Base-by-base conservation (phyloP, 306 rosid species). In the Prunus mume region DNA sequence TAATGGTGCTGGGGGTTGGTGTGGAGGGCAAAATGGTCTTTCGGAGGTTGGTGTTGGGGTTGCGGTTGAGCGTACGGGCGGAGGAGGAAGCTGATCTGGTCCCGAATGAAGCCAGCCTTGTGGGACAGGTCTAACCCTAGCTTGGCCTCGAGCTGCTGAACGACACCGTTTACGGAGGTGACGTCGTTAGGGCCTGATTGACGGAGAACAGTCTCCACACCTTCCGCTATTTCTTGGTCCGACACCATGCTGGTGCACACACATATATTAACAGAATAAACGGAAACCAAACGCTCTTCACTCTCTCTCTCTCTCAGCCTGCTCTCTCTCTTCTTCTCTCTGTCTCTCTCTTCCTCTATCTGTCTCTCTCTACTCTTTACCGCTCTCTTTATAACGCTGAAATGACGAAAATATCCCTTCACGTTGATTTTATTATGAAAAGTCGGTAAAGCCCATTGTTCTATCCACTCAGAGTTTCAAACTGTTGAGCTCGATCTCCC, bases 11-110 rank as follows among this genome's bases (percentile, higher is more conserved):
- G 72, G 24, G 14, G 6, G 27, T 20, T 27, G 69, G 61, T 57
- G 62, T 62, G 74, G 75, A 80, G 84, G 85, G 86, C 56, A 86
- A 84, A 87, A 80, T 84, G 84, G 90, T 84, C 88, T 74, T 57
- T 78, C 58, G 43, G 66, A 51, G 2, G 80, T 19, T 17, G 86
- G 71, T 54, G 75, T 50, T 81, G 81, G 3, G 32, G 64, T 38
- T 38, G 43, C 2, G 28, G 82, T 5, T 12, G 87, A 12, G 83
- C 79, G 27, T 85, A 88, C 8, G 91, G 60, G 13, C 89, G 89
- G 80, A 91, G 91, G 80, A 91, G 89, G 78, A 84, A 76, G 85
- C 70, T 84, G 90, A 91, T 89, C 87, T 89, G 93, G 88, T 91
- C 96, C 55, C 89, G 86, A 72, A 91, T 91, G 79, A 91, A 91